phyloP scores from a whole-genome alignment of 495 filamentous ascomycete genomes.

The Aspergillus biplanus region DNA sequence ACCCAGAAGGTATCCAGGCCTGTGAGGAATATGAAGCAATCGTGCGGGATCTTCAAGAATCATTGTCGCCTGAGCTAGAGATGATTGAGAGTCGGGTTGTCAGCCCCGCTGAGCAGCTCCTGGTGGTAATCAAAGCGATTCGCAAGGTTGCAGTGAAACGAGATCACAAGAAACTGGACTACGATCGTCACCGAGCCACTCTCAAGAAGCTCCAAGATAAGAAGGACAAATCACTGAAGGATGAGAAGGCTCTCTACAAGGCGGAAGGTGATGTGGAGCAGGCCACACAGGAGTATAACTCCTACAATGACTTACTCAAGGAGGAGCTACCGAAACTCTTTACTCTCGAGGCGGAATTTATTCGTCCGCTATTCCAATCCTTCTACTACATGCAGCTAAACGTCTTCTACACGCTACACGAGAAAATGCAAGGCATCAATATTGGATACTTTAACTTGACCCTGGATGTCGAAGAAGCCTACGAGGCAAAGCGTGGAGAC shows the following conservation, averaged over 20 bases:
- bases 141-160: slow-evolving; percentile 87
- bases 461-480: slow-evolving; percentile 87
- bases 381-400: slow-evolving; percentile 99
- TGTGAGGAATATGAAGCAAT: slow-evolving; percentile 97
- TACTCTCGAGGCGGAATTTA: slow-evolving; percentile 91
- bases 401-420: slow-evolving; percentile 98
- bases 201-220: slow-evolving; percentile 97
- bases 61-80: slow-evolving; percentile 87
- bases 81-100: slow-evolving; percentile 96
- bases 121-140: slow-evolving; percentile 93
- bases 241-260: slow-evolving; percentile 96
- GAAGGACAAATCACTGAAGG: slow-evolving; percentile 93
- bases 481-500: slow-evolving; percentile 82
- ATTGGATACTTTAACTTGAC: slow-evolving; percentile 97
- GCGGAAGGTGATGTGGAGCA: slow-evolving; percentile 90
- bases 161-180: slow-evolving; percentile 97
- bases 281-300: slow-evolving; percentile 93
- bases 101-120: slow-evolving; percentile 88
- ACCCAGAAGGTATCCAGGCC: slow-evolving; percentile 90
- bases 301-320: slow-evolving; percentile 96
- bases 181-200: slow-evolving; percentile 79
- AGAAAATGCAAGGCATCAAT: slow-evolving; percentile 94
- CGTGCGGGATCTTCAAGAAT: slow-evolving; percentile 86
- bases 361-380: slow-evolving; percentile 94
- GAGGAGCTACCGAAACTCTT: slow-evolving; percentile 95